Percentiles rank a stretch among this genome's conserved stretches.
phyloP scores from a whole-genome alignment of 2,329 filamentous ascomycete species.

The Macrophomina pseudophaseolina region DNA sequence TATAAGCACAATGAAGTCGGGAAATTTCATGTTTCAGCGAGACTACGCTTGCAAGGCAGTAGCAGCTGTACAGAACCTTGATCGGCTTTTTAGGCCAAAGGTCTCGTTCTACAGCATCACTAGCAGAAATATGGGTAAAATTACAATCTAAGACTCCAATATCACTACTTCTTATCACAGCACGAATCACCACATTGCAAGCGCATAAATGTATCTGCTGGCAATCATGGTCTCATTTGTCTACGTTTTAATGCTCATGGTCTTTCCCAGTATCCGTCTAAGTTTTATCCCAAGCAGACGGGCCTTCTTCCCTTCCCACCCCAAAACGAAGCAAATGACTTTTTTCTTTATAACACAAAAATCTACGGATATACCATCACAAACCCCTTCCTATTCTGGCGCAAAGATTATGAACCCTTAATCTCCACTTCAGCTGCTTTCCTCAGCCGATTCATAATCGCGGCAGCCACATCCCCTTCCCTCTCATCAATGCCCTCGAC shows the following conservation, averaged over 20 bases:
- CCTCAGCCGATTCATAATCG: slow-evolving; percentile 57
- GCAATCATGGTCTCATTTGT: too few species aligned
- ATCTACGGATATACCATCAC: neutral
- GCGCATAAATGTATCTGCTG: too few species aligned
- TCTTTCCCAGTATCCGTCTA: too few species aligned
- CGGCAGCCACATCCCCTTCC: slow-evolving; percentile 77
- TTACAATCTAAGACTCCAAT: neutral
- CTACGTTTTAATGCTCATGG: too few species aligned
- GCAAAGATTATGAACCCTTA: slow-evolving; percentile 6
- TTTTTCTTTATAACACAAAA: neutral
- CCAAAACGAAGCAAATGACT: neutral
- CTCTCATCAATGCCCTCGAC: slow-evolving; percentile 83
- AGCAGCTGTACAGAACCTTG: neutral
- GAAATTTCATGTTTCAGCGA: too few species aligned
- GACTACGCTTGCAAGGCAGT: neutral
- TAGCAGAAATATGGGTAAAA: too few species aligned
- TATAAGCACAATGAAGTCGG: too few species aligned
- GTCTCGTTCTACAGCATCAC: too few species aligned
- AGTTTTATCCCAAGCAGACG: too few species aligned
- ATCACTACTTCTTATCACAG: neutral
- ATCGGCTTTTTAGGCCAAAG: too few species aligned
- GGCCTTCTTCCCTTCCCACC: too few species aligned
- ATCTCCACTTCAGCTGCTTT: slow-evolving; percentile 48
- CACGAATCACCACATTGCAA: too few species aligned
- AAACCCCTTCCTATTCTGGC: neutral